Base-by-base conservation (phyloP, 2,329 filamentous ascomycete genomes). In the Neonectria sp. region DNA sequence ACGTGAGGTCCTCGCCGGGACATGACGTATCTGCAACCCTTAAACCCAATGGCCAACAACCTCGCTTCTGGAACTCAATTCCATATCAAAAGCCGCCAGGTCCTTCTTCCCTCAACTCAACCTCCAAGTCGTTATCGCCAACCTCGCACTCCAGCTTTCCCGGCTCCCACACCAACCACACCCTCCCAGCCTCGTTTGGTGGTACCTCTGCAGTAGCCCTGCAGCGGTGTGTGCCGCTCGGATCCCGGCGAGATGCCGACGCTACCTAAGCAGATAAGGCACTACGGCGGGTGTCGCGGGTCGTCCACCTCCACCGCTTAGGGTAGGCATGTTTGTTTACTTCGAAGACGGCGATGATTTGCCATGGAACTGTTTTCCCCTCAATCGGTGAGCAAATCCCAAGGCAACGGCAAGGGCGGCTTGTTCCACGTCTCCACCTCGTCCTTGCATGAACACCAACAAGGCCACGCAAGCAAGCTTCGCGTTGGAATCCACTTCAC, bases 401-500 rank as follows among this genome's bases (percentile, higher is more conserved):
- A 11, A 9, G 46, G 13, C 7, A 29, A 31, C 53, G 55, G 61
- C 29, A 64, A 40, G 11, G 29, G 48, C 55, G 61, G 37, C 21
- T 21, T 13, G 25, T 35, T 33, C 60, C 29, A 8, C 45, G 33
- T 33, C 17, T 40, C 29, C 49, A 21, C 49, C 13, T 49, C 15
- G 31, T 33, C 51, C 6, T 53, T 40, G 61, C 61, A 64, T 64
- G 35, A 58, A 58, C 55, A 29, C 55, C 17, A 17, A 55, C n/a
- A 9, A 53, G 43, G 62, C 43, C 62, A 65, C 62, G 62, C 62
- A 65, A 65, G 56, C 56, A 29, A 51, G 29, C 2, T 55, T 40
- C 51, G 9, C 21, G 17, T 8, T 24, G 29, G 4, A 64, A 37
- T 9, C 11, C 31, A 43, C 51, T 29, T 56, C 49, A 24, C 17